These are phyloP conservation scores for Castanea sativa DNA, from an alignment of 306 rosid genomes.

Conservation along the genomic window DNA sequence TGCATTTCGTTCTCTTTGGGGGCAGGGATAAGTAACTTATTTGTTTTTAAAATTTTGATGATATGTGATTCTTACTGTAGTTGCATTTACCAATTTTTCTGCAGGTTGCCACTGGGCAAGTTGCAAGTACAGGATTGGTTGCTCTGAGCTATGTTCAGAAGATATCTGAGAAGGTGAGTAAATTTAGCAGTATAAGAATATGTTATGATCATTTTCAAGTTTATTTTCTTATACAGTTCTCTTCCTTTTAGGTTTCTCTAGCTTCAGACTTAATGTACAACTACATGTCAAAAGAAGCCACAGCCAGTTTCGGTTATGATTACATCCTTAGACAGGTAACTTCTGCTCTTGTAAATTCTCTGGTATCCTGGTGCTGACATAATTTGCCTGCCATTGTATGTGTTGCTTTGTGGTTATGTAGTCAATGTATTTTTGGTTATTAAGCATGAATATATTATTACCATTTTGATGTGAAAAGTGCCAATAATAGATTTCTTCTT, in stretches of 20 bases:
- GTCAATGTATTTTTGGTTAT: not conserved
- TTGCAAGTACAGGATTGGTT: constrained; percentile 62
- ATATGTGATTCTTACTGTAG: not conserved
- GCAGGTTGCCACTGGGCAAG: constrained; percentile 64
- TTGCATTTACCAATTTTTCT: not conserved
- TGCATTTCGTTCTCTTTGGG: not conserved
- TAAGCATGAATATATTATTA: not conserved
- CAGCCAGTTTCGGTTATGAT: constrained; percentile 57
- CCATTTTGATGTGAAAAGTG: not conserved
- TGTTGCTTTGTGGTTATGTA: not conserved
- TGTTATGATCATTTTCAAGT: constrained; percentile 1
- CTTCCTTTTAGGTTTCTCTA: constrained; percentile 44
- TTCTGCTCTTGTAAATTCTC: not conserved
- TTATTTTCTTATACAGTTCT: not conserved
- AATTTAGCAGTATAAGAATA: not conserved
- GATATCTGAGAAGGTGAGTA: constrained; percentile 54
- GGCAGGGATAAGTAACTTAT: not conserved
- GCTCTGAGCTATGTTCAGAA: constrained; percentile 64
- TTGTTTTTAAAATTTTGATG: not conserved
- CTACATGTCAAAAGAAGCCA: constrained; percentile 54
- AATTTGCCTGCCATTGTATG: not conserved
- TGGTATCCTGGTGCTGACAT: not conserved
- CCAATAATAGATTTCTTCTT: not conserved
- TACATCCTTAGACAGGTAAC: constrained; percentile 61
- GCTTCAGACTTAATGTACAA: constrained; percentile 68